These are phyloP conservation scores for Daldinia eschscholtzii DNA, from an alignment of 2,329 filamentous ascomycete genomes.

Conservation along the genomic window DNA sequence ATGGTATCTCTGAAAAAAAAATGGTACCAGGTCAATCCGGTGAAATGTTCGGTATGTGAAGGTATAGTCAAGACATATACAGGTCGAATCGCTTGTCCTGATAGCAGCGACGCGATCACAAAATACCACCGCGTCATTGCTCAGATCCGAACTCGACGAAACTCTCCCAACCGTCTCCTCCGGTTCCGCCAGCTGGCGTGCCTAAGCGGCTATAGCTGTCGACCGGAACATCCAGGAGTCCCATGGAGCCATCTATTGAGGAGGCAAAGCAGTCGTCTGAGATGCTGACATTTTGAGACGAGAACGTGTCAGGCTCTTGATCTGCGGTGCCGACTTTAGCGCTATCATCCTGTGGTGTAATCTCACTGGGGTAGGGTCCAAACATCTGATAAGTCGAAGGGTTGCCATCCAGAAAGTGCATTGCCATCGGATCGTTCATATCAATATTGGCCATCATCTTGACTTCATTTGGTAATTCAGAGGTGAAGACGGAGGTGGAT, in stretches of 20 bases:
- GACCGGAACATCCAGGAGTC: slow-evolving; percentile 28
- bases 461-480: slow-evolving; percentile 58
- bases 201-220: slow-evolving; percentile 41
- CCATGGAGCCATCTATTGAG: slow-evolving; percentile 33
- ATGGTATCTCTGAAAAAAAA: slow-evolving; percentile 20
- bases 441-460: slow-evolving; percentile 57
- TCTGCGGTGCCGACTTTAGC: slow-evolving; percentile 13
- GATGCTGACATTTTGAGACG: slow-evolving; percentile 4
- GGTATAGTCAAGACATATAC: slow-evolving; percentile 16
- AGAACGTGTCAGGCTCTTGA: not conserved
- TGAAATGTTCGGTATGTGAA: slow-evolving; percentile 12
- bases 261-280: slow-evolving; percentile 37
- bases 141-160: slow-evolving; percentile 52
- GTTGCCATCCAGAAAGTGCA: slow-evolving; percentile 47
- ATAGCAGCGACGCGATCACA: not conserved
- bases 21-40: slow-evolving; percentile 1
- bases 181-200: slow-evolving; percentile 42
- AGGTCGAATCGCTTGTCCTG: not conserved
- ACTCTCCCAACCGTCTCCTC: slow-evolving; percentile 48
- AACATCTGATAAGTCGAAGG: slow-evolving; percentile 42
- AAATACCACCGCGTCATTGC: slow-evolving; percentile 34
- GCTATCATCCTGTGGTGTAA: slow-evolving; percentile 10
- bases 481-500: slow-evolving; percentile 57
- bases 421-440: slow-evolving; percentile 51
- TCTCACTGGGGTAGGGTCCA: slow-evolving; percentile 36